Base-by-base conservation (phyloP, 257 asterid species). In the Plectranthus barbatus region DNA sequence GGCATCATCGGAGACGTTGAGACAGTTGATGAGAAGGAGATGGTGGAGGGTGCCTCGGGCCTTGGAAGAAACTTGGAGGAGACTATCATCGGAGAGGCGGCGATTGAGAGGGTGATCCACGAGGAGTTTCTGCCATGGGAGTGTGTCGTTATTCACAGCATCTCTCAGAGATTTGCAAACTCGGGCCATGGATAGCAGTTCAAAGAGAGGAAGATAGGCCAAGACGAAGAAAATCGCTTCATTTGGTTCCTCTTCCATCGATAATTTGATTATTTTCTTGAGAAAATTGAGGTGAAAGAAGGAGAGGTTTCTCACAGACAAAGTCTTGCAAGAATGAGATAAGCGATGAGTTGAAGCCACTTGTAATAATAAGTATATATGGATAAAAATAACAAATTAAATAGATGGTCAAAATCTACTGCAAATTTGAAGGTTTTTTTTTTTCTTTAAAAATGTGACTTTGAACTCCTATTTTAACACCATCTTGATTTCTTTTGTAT, bases 121-220 rank as follows among this genome's bases (percentile, higher is more conserved):
- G 24, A 76, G 4, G 50, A 85, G 68, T 36, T 79, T 77, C 21
- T 80, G 74, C 95, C 98, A 92, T 19, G 92, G 86, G 23, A 89
- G 79, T 12, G 78, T 66, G 69, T 92, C 96, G 10, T 66, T 42
- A 39, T 75, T 41, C 47, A 86, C 53, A 36, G 93, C 95, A 23
- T 89, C 83, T 72, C 78, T 75, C 7, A 89, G 47, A 34, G 97
- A 86, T 69, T 54, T 76, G 78, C 91, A 92, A 17, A 92, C 95
- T 76, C 66, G 77, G 0, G 69, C 41, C 74, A 79, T 70, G 34
- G 71, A 40, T 18, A 86, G 29, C 42, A 92, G 93, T 54, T 89
- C 91, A 39, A 47, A 80, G 2, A 88, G 72, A 53, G 88, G 93
- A 42, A 88, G 88, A 59, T 83, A 86, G 18, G 89, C 36, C 42